A percentile compares a stretch with the other conserved stretches of the same genome.
These are phyloP conservation scores for Marsdenia floribunda DNA, from an alignment of 257 asterid species.

Conservation along the genomic window DNA sequence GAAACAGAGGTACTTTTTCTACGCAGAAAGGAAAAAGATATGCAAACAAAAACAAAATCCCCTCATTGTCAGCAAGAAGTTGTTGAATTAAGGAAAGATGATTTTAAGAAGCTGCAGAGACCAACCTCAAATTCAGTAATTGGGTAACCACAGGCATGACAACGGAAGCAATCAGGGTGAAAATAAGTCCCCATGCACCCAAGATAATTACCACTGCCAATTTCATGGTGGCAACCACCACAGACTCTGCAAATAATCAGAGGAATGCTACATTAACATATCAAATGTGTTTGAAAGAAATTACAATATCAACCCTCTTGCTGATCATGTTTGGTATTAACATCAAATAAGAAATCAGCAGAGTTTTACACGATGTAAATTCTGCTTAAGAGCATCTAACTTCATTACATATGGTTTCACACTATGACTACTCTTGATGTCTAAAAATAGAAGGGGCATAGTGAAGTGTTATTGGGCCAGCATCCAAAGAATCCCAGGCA, in stretches of 20 bases:
- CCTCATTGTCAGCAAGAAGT: background rate
- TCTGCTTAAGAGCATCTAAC: background rate
- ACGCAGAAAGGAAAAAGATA: background rate
- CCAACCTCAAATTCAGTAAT: slow-evolving; percentile 84
- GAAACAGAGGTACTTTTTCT: background rate
- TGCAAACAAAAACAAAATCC: background rate
- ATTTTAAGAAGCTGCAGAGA: background rate
- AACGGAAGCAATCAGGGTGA: slow-evolving; percentile 89
- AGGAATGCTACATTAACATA: background rate
- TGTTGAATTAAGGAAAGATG: background rate
- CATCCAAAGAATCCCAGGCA: background rate
- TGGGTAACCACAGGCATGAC: slow-evolving; percentile 69
- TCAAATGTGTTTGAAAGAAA: background rate
- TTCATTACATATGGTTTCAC: background rate
- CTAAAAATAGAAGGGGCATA: background rate
- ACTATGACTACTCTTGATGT: background rate
- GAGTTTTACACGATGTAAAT: background rate
- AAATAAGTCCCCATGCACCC: slow-evolving; percentile 92
- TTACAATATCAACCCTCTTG: background rate
- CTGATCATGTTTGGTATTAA: background rate
- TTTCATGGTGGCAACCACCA: slow-evolving; percentile 78
- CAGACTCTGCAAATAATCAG: slow-evolving; percentile 48
- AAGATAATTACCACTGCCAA: slow-evolving; percentile 69
- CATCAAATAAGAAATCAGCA: background rate
- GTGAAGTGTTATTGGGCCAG: background rate